A percentile compares a stretch with the other conserved stretches of the same genome.
Evolutionary conservation across 2,329 filamentous ascomycete species (phyloP).

Genomic region (Colletotrichum plurivorum): DNA sequence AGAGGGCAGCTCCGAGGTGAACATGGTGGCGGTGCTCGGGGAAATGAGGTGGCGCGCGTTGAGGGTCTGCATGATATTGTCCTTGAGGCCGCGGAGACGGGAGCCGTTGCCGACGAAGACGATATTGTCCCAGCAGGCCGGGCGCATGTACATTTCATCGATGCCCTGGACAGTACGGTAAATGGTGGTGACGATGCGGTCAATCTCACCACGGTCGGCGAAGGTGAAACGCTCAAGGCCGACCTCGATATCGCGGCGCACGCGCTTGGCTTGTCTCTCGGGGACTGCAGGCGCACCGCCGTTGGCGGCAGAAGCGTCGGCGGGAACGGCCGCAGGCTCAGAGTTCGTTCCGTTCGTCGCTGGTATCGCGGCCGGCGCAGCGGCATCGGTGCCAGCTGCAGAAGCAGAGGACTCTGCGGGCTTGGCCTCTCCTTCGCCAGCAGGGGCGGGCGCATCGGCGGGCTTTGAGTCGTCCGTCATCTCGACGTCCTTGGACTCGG

Average conservation of each 20-base stretch:
- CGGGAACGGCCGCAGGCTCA: constrained; percentile 34
- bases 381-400: constrained; percentile 37
- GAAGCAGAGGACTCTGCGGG: constrained; percentile 43
- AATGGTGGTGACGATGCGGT: constrained; percentile 86
- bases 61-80: constrained; percentile 86
- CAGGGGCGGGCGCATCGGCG: constrained; percentile 35
- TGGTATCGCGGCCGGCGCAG: constrained; percentile 28
- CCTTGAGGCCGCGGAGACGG: constrained; percentile 82
- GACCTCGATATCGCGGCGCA: constrained; percentile 80
- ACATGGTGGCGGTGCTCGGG: constrained; percentile 93
- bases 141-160: constrained; percentile 86
- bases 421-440: constrained; percentile 42
- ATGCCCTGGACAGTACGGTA: constrained; percentile 88
- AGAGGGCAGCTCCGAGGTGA: constrained; percentile 95
- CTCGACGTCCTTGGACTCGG: constrained; percentile 41
- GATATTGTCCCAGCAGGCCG: constrained; percentile 91
- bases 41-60: constrained; percentile 89
- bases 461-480: constrained; percentile 42
- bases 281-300: constrained; percentile 48
- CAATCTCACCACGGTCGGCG: constrained; percentile 79
- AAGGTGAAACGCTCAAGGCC: constrained; percentile 82
- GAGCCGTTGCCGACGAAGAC: constrained; percentile 93
- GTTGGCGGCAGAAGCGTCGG: constrained; percentile 37
- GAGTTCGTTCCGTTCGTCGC: constrained; percentile 42
- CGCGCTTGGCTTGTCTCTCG: constrained; percentile 67